Base-by-base conservation (phyloP, 1,284 basidiomycete genomes). In the Porodaedalea pini region DNA sequence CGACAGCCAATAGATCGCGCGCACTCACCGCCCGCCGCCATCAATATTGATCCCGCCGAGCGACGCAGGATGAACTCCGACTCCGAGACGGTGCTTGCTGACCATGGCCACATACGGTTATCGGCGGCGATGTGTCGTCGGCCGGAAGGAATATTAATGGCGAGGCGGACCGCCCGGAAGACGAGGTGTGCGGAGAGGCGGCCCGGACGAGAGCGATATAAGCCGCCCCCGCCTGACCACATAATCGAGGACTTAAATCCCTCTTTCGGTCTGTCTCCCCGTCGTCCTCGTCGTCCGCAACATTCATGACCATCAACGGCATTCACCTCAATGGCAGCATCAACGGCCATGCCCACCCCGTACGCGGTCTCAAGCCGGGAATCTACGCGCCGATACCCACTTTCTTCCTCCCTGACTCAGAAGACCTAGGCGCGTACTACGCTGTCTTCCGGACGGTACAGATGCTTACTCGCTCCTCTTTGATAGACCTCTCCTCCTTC, bases 371-470 rank as follows among this genome's bases (percentile, higher is more conserved):
- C 63, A 81, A 76, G 61, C 71, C 91, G 15, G 92, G 93, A 45
- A 83, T 94, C 56, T 94, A 82, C 72, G 88, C 90, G 10, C 93
- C 93, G 23, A 84, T 93, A 66, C 92, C 89, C 8, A 85, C 91
- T 8, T 95, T 95, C 74, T 94, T 94, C 75, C 71, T 85, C 43
- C 79, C 80, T 6, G 76, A 78, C 40, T 78, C 83, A 51, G 91
- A 95, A 71, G 91, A 94, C 65, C 79, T 95, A 61, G 91, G 91
- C 92, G 66, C 64, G 83, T 71, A 27, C 36, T 54, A 55, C 34
- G 31, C 49, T 34, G 48, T n/a, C 52, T 54, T 36, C 47, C 34
- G 36, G 39, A 43, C 29, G 7, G 19, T 40, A 45, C 23, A 49
- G 23, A 15, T 51, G 45, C 37, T 39, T 23, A 21, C 29, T 27